Evolutionary conservation across 2,329 filamentous ascomycete genomes (phyloP).

Genomic region (Epichloe elymi): DNA sequence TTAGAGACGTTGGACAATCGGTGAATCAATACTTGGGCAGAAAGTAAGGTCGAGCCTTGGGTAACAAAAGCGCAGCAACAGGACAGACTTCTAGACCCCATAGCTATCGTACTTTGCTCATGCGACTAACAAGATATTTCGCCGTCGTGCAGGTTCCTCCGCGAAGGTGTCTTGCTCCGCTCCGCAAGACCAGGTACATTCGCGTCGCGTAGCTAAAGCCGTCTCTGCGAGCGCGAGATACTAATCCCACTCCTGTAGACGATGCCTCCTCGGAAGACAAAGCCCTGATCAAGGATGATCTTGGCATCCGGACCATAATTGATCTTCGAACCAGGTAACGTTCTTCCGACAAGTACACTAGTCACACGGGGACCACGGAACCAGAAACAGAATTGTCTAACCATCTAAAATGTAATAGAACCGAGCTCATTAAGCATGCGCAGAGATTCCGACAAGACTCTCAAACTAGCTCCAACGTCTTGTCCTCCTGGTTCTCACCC

Average conservation of each 20-base stretch:
- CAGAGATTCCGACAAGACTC: constrained; percentile 41
- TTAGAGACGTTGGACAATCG: constrained; percentile 60
- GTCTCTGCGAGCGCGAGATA: too few species aligned
- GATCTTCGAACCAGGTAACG: constrained; percentile 63
- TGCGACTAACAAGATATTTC: too few species aligned
- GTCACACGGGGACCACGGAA: neutral
- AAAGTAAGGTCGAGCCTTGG: constrained; percentile 26
- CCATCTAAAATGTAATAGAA: constrained; percentile 29
- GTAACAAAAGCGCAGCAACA: neutral
- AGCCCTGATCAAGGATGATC: constrained; percentile 40
- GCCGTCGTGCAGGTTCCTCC: constrained; percentile 20
- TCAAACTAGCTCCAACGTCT: constrained; percentile 24
- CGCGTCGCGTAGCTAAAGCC: too few species aligned
- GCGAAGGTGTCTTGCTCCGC: constrained; percentile 52
- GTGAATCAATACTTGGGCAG: constrained; percentile 46
- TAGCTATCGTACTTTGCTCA: too few species aligned
- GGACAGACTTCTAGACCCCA: neutral
- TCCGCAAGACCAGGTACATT: constrained; percentile 47
- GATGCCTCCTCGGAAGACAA: constrained; percentile 57
- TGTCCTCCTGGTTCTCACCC: constrained; percentile 28
- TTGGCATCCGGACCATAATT: constrained; percentile 58
- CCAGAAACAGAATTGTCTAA: neutral
- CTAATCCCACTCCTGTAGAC: constrained; percentile 31
- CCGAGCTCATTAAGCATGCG: constrained; percentile 58
- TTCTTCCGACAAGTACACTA: too few species aligned